A percentile compares a stretch with the other conserved stretches of the same genome.
Evolutionary conservation across 257 asterid species (phyloP).

Genomic region (Nicotiana paniculata): DNA sequence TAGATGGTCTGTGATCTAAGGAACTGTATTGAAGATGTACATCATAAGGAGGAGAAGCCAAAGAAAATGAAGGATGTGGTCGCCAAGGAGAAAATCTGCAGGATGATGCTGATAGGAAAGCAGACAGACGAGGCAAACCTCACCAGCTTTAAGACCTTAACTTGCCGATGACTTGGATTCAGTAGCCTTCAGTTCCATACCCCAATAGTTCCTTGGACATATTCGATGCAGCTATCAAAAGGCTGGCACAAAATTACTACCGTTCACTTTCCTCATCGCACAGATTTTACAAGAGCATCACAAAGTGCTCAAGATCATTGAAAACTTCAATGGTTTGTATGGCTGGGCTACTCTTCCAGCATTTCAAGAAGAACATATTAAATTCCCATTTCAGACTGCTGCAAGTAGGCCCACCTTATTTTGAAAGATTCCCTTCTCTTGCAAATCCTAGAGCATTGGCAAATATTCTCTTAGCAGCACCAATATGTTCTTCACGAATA

Average conservation of each 20-base stretch:
- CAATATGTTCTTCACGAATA: slow-evolving; percentile 58
- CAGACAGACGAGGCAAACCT: background rate
- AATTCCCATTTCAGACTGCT: slow-evolving; percentile 12
- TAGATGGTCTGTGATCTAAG: background rate
- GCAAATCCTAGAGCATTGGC: slow-evolving; percentile 77
- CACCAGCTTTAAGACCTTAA: background rate
- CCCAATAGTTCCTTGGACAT: background rate
- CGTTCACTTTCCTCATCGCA: background rate
- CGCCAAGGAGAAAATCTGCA: background rate
- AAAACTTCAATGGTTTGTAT: background rate
- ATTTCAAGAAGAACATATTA: slow-evolving; percentile 9
- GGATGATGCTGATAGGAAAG: background rate
- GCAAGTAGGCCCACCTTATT: slow-evolving; percentile 22
- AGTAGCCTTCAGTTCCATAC: background rate
- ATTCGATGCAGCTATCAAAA: background rate
- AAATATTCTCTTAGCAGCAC: slow-evolving; percentile 94
- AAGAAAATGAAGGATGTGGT: background rate
- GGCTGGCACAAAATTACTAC: background rate
- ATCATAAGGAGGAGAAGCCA: background rate
- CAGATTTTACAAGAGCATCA: background rate
- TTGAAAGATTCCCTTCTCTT: slow-evolving; percentile 35
- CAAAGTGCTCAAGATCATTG: background rate
- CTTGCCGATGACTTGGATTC: background rate
- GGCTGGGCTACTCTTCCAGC: background rate
- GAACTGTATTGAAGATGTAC: background rate